A percentile compares a stretch with the other conserved stretches of the same genome.
These are phyloP conservation scores for Keqinozyma sinolaborantium DNA, from an alignment of 1,139 yeast species.

Conservation along the genomic window DNA sequence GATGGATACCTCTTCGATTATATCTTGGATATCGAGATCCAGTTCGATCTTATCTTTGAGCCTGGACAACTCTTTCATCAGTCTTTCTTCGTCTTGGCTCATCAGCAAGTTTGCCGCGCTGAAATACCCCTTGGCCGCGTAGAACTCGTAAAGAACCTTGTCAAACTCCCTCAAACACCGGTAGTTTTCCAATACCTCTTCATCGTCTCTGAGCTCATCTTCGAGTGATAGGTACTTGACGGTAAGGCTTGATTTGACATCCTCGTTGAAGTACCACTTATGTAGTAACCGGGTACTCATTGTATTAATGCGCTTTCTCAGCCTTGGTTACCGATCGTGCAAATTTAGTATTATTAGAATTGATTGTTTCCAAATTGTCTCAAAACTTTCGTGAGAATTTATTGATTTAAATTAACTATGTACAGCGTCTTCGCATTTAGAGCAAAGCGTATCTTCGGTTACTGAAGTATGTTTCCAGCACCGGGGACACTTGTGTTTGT, in stretches of 20 bases:
- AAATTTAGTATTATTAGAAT: too few relatives aligned
- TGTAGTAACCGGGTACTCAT: not conserved
- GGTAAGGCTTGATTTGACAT: not conserved
- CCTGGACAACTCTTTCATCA: not conserved
- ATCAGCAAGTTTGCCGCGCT: not conserved
- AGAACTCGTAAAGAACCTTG: not conserved
- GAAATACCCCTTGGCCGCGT: not conserved
- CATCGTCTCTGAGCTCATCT: not conserved
- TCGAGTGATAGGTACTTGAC: not conserved
- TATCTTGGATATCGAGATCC: not conserved
- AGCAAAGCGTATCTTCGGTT: conserved; percentile 54
- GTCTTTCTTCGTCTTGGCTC: not conserved
- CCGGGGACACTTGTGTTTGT: conserved; percentile 72
- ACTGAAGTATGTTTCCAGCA: conserved; percentile 82
- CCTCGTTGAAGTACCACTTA: not conserved
- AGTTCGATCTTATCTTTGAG: not conserved
- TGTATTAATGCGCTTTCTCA: too few relatives aligned
- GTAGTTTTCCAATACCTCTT: not conserved
- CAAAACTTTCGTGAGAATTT: too few relatives aligned
- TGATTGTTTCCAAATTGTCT: too few relatives aligned
- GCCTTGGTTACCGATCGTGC: too few relatives aligned
- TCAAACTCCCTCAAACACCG: not conserved
- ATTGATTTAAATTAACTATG: too few relatives aligned
- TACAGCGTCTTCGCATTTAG: conserved; percentile 52
- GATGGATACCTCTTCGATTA: not conserved